Percentiles rank a stretch among this genome's conserved stretches.
Conservation (phyloP, 2,329 filamentous ascomycete genomes). For the Fusarium torreyae region DNA sequence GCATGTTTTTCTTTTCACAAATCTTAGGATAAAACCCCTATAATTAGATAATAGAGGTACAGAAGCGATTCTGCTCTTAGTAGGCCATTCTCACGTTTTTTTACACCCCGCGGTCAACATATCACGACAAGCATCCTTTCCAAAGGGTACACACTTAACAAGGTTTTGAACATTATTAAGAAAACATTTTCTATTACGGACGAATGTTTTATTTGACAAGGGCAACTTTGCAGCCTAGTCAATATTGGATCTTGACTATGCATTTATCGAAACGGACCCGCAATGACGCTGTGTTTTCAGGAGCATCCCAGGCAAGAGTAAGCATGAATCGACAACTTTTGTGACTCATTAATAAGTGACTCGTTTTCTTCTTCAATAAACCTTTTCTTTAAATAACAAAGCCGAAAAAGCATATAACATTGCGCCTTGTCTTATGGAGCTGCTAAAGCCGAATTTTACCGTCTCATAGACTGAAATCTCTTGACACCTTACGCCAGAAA, state of each 20-base stretch:
- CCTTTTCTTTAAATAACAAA: not conserved
- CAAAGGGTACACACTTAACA: no score
- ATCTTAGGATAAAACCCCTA: no score
- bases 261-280: constrained; percentile 24
- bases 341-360: constrained; percentile 14
- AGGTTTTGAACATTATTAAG: no score
- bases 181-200: not conserved
- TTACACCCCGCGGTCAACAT: no score
- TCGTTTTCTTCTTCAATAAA: not conserved
- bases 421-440: not conserved
- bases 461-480: not conserved
- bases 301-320: constrained; percentile 1
- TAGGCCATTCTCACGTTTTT: no score
- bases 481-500: not conserved
- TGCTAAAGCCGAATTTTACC: not conserved
- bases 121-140: no score
- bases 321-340: constrained; percentile 10
- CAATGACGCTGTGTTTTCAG: constrained; percentile 22
- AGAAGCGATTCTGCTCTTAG: no score
- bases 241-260: not conserved
- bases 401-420: not conserved
- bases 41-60: no score
- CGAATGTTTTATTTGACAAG: not conserved
- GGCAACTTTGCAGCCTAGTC: not conserved
- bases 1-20: no score